Evolutionary conservation across 495 filamentous ascomycete species (phyloP), one percentile per base, ranked within the genome.

Genomic region (Podospora didyma): DNA sequence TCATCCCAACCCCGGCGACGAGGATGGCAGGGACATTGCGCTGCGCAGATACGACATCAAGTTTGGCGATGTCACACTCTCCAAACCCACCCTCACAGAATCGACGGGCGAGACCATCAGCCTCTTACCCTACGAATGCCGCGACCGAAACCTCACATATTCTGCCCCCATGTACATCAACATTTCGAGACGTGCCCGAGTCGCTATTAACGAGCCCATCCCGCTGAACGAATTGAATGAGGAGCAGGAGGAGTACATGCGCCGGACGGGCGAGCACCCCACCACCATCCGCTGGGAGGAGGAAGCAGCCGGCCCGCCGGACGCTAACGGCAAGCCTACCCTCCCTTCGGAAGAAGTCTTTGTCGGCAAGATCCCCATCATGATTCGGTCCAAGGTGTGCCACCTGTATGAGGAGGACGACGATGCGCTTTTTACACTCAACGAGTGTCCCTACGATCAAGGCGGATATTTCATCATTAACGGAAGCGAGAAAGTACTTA

Each of bases 381-480:
- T 99, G 94, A 81, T 97, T 53, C 96, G 96, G 74, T 95, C 90
- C 2, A 88, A 92, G 66, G 89, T 92, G 61, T 99, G 94, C 75
- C 87, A 90, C 50, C 73, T 99, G 59, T 87, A 87, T 63, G 85
- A 88, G 55, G 79, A 92, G 62, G 80, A 80, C 49, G 92, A 97
- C 57, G 83, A 89, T 51, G 83, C 86, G 17, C 79, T 97, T 1
- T 96, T 93, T 65, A 77, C 85, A 11, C 85, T 89, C 72, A 93
- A 93, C 66, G 94, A 99, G 72, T 99, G 94, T 54, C 94, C 95
- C 0, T 97, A 96, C 70, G 94, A 99, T 66, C 93, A 94, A 61
- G 94, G 94, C 48, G 94, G 94, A 54, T 99, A 99, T 62, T 99
- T 99, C 70, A 87, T 99, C 58, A 97, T 99, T 75, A 99, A 97